These are phyloP conservation scores for Cryptococcus depauperatus DNA, from an alignment of 1,284 basidiomycete species.

Conservation along the genomic window DNA sequence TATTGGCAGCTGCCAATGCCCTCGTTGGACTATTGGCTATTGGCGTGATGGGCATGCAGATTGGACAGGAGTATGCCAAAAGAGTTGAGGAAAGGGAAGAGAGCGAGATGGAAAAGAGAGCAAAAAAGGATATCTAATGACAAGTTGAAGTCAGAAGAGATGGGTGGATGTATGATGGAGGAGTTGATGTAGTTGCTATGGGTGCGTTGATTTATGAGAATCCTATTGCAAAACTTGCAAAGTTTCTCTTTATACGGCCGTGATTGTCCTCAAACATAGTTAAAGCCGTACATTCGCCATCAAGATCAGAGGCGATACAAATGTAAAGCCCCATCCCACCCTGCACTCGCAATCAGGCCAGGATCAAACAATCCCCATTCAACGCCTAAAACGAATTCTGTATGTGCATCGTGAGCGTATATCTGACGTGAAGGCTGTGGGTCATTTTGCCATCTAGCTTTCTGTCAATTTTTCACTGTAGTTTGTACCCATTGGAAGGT, in stretches of 20 bases:
- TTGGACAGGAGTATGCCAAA: conserved; percentile 74
- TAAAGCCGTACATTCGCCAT: background rate
- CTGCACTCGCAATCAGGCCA: conserved; percentile 73
- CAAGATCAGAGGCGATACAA: conserved; percentile 55
- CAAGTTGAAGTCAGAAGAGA: background rate
- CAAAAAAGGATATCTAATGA: conserved; percentile 33
- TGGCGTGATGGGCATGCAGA: conserved; percentile 51
- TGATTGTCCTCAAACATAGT: background rate
- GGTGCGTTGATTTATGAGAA: background rate
- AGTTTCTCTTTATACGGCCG: background rate
- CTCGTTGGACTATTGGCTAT: conserved; percentile 61
- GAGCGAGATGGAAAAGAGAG: conserved; percentile 43
- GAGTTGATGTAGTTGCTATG: too few species aligned
- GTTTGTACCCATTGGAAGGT: too few species aligned
- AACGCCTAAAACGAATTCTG: conserved; percentile 89
- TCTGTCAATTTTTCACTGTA: too few species aligned
- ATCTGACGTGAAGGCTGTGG: conserved; percentile 49
- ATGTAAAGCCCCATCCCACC: conserved; percentile 81
- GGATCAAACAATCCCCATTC: conserved; percentile 76
- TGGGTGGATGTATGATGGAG: background rate
- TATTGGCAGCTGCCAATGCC: conserved; percentile 74
- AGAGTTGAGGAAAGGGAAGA: conserved; percentile 58
- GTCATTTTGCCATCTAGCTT: conserved; percentile 43
- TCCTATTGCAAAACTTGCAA: background rate
- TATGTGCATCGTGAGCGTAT: conserved; percentile 63